Base-by-base conservation (phyloP, 225 moss, liverwort and hornwort genomes). In the Climacium dendroides region DNA sequence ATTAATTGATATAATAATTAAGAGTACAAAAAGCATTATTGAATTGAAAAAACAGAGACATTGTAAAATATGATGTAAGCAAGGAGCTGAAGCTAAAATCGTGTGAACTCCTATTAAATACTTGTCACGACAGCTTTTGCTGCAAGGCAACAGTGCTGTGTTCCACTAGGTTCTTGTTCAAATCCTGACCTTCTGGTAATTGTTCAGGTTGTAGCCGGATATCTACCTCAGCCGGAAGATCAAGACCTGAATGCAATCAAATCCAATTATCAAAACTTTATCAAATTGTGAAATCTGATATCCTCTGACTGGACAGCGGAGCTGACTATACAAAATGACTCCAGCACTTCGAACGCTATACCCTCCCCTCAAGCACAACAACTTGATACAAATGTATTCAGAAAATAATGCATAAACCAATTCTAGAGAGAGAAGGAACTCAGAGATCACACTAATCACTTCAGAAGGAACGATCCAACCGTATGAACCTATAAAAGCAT, bases 161-260 rank as follows among this genome's bases (percentile, higher is more conserved):
- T 69, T 79, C 83, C 76, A 85, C 45, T 53, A 81, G 78, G 39
- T 43, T 80, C 61, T 47, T 47, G 88, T 88, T 87, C 79, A 77
- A 83, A 78, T 89, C 66, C 91, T 91, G 86, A 60, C 85, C 90
- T 89, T 92, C 93, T 83, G 86, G 75, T 72, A 87, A 41, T 75
- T 78, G 83, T 79, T 88, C 94, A 75, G 90, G 89, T 91, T 85
- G 90, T 66, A 85, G 78, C 59, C 70, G 78, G 86, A 81, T 74
- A 37, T 78, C 94, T 41, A 52, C 81, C 84, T 90, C 91, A 69
- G 87, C 67, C n/a, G 90, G 82, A 81, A 83, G 82, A 76, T 86
- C 91, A 89, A 79, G 82, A 91, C 83, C 89, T 91, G 83, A 75
- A 80, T 60, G 87, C 83, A 87, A 87, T 48, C 34, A 60, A 47